Percentiles rank a stretch among this genome's conserved stretches.
phyloP scores from a whole-genome alignment of 495 filamentous ascomycete species.

The Aspergillus baeticus region DNA sequence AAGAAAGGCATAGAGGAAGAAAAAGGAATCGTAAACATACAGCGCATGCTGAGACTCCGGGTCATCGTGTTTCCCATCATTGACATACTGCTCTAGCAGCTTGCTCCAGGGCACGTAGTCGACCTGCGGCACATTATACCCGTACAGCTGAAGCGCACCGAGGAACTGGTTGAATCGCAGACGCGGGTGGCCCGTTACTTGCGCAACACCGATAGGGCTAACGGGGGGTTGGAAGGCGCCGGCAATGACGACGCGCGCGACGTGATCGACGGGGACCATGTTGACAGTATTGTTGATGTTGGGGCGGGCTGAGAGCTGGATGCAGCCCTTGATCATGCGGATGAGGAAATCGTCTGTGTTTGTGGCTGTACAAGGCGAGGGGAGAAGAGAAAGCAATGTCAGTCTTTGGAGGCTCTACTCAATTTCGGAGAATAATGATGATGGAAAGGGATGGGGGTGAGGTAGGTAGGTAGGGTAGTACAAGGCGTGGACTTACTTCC shows the following conservation, averaged over 20 bases:
- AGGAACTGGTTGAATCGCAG: slow-evolving; percentile 79
- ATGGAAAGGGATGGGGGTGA: not conserved
- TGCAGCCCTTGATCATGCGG: slow-evolving; percentile 83
- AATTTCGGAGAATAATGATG: not conserved
- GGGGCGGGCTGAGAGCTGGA: slow-evolving; percentile 72
- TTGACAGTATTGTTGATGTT: slow-evolving; percentile 88
- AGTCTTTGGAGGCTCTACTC: not conserved
- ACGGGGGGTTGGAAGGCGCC: slow-evolving; percentile 59
- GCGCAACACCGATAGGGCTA: slow-evolving; percentile 58
- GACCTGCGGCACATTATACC: slow-evolving; percentile 70
- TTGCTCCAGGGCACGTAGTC: slow-evolving; percentile 56
- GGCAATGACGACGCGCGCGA: slow-evolving; percentile 75
- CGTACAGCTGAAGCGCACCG: slow-evolving; percentile 67
- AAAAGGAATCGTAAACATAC: slow-evolving; percentile 23
- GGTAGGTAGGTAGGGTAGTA: not conserved
- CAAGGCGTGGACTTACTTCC: slow-evolving; percentile 41
- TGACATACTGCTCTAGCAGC: slow-evolving; percentile 62
- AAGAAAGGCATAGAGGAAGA: not conserved
- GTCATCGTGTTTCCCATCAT: slow-evolving; percentile 55
- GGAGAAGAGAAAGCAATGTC: not conserved
- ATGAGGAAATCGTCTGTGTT: slow-evolving; percentile 93
- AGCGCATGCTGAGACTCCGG: slow-evolving; percentile 67
- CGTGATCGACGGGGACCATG: slow-evolving; percentile 83
- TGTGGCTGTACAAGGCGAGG: slow-evolving; percentile 39
- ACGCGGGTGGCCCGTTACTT: slow-evolving; percentile 79